phyloP scores from a whole-genome alignment of 257 asterid species.

The Jasminum sambac region DNA sequence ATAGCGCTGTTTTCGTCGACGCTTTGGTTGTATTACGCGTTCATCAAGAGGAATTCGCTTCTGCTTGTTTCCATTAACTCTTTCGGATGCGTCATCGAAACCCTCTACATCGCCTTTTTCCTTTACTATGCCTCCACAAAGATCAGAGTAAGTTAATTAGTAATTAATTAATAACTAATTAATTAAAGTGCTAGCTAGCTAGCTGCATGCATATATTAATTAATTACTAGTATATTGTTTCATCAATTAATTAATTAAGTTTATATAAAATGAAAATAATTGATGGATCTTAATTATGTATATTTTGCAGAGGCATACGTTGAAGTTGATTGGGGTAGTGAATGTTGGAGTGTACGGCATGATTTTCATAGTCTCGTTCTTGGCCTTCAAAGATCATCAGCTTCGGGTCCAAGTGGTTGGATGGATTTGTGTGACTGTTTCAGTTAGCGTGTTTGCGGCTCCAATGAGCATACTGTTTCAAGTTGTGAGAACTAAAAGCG shows the following conservation, averaged over 20 bases:
- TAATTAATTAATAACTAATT: too few relatives aligned
- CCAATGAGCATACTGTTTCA: slow-evolving; percentile 47
- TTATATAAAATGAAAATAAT: too few relatives aligned
- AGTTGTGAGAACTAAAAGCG: slow-evolving; percentile 61
- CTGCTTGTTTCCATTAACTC: slow-evolving; percentile 71
- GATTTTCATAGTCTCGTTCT: slow-evolving; percentile 27
- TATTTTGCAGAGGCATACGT: slow-evolving; percentile 41
- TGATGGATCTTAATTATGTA: neutral
- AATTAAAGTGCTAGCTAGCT: too few relatives aligned
- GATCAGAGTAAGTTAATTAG: slow-evolving; percentile 40
- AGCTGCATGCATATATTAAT: too few relatives aligned
- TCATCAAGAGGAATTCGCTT: slow-evolving; percentile 42
- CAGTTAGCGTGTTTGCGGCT: slow-evolving; percentile 42
- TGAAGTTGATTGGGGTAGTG: slow-evolving; percentile 18
- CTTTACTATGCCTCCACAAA: slow-evolving; percentile 53
- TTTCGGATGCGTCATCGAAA: slow-evolving; percentile 61
- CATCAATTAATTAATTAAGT: too few relatives aligned
- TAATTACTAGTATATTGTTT: too few relatives aligned
- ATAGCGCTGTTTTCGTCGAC: slow-evolving; percentile 66
- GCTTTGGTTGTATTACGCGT: slow-evolving; percentile 81
- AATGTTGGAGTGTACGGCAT: slow-evolving; percentile 32
- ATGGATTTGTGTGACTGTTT: slow-evolving; percentile 43
- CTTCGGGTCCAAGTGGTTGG: slow-evolving; percentile 38
- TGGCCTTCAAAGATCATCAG: slow-evolving; percentile 8
- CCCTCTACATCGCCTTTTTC: slow-evolving; percentile 49